phyloP scores from a whole-genome alignment of 2,329 filamentous ascomycete species.

The Colletotrichum tanaceti region DNA sequence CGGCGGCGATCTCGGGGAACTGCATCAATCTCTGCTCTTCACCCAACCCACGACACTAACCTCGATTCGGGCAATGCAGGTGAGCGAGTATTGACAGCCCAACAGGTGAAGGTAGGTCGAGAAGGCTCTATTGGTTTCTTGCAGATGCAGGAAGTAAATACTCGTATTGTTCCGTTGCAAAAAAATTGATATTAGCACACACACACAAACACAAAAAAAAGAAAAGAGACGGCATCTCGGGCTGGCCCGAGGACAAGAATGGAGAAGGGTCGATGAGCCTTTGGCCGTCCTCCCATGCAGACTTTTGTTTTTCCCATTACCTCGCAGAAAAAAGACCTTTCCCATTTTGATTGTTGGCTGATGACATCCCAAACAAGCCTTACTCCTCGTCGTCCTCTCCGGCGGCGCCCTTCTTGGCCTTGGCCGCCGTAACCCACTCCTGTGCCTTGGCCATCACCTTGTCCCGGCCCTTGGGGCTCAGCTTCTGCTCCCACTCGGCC shows the following conservation, averaged over 20 bases:
- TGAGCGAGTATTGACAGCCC: too few species aligned
- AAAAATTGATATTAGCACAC: conserved; percentile 30
- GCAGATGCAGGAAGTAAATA: conserved; percentile 11
- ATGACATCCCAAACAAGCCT: not conserved
- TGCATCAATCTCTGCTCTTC: not conserved
- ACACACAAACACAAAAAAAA: not conserved
- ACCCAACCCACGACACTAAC: conserved; percentile 29
- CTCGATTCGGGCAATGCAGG: not conserved
- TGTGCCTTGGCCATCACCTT: conserved; percentile 77
- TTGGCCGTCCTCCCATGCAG: conserved; percentile 27
- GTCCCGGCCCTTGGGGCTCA: conserved; percentile 67
- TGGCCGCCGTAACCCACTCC: conserved; percentile 72
- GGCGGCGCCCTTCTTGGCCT: conserved; percentile 57
- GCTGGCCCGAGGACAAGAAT: conserved; percentile 24
- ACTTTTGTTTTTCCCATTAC: conserved; percentile 24
- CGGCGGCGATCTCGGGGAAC: conserved; percentile 28
- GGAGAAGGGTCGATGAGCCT: not conserved
- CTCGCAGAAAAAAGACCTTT: conserved; percentile 32
- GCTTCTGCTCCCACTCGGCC: conserved; percentile 84
- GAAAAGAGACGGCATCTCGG: conserved; percentile 16
- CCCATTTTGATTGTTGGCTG: conserved; percentile 5
- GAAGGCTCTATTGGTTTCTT: conserved; percentile 6
- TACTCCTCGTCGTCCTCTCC: conserved; percentile 53
- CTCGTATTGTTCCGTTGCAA: conserved; percentile 14
- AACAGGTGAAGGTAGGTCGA: conserved; percentile 10